These are phyloP conservation scores for Nakazawaea wyomingensis DNA, from an alignment of 805 yeast species.

Conservation along the genomic window DNA sequence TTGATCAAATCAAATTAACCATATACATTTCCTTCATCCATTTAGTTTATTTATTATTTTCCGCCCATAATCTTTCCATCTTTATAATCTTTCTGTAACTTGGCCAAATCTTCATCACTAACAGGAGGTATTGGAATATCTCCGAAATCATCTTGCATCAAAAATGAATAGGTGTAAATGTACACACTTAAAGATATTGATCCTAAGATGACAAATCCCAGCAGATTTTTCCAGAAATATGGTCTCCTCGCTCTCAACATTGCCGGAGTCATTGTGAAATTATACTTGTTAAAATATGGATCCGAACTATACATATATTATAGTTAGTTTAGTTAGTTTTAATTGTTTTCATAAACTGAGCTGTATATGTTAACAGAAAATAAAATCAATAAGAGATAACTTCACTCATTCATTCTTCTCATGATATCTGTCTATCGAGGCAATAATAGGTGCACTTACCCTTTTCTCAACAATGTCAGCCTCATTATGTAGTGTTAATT, in stretches of 20 bases:
- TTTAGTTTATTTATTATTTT: too few relatives aligned
- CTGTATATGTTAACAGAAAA: too few relatives aligned
- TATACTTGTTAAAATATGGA: conserved; percentile 37
- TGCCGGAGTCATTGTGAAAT: conserved; percentile 82
- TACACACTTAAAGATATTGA: conserved; percentile 70
- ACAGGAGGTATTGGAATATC: conserved; percentile 96
- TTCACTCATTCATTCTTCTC: too few relatives aligned
- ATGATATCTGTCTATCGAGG: too few relatives aligned
- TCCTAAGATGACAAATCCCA: conserved; percentile 51
- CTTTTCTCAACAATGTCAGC: conserved; percentile 19
- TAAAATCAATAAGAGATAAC: too few relatives aligned
- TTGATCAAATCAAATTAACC: too few relatives aligned
- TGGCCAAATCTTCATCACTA: conserved; percentile 66
- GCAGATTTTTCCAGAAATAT: conserved; percentile 71
- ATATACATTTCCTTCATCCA: too few relatives aligned
- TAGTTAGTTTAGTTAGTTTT: too few relatives aligned
- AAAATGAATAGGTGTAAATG: conserved; percentile 55
- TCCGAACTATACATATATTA: conserved; percentile 20
- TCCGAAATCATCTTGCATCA: conserved; percentile 74
- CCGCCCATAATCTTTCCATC: conserved; percentile 25
- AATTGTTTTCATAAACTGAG: too few relatives aligned
- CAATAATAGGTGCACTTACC: too few relatives aligned
- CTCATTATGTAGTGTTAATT: conserved; percentile 21
- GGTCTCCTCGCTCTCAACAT: conserved; percentile 87
- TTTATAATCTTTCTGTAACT: conserved; percentile 70